Percentiles rank a stretch among this genome's conserved stretches.
phyloP scores from a whole-genome alignment of 202 grass and related monocot genomes.

The Saccharum hybrid region DNA sequence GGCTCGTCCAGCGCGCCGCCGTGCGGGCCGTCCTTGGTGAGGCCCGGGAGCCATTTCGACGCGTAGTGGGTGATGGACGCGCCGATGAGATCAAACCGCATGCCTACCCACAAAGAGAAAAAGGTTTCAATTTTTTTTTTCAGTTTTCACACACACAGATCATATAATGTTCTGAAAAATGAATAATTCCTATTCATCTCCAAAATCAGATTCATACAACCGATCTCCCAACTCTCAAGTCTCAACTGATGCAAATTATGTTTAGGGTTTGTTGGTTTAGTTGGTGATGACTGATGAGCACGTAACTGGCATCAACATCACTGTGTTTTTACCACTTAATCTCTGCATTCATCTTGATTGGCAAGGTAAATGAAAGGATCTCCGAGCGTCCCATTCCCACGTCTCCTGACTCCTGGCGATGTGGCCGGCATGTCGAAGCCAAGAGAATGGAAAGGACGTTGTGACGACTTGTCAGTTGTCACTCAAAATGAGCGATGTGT shows the following conservation, averaged over 20 bases:
- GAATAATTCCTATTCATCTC: not conserved
- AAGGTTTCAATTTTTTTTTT: not conserved
- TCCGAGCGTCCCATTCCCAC: not conserved
- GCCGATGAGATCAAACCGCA: constrained; percentile 89
- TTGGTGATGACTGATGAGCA: too few relatives aligned
- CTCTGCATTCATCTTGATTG: not conserved
- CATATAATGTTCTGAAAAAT: not conserved
- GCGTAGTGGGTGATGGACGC: constrained; percentile 90
- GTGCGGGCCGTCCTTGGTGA: constrained; percentile 59
- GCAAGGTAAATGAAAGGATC: not conserved
- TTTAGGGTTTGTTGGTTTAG: not conserved
- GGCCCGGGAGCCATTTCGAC: constrained; percentile 83
- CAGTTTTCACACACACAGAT: too few relatives aligned
- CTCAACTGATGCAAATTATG: not conserved
- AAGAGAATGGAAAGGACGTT: not conserved
- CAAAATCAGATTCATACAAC: not conserved
- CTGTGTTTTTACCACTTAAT: too few relatives aligned
- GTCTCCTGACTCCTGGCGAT: not conserved
- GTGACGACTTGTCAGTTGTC: not conserved
- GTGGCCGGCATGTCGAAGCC: not conserved
- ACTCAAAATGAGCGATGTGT: not conserved
- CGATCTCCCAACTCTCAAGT: not conserved
- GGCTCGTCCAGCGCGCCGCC: constrained; percentile 53
- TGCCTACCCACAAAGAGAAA: constrained; percentile 37
- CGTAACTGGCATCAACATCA: not conserved